Evolutionary conservation across 331 rosid genomes (phyloP).

Genomic region (Pyrus hybrid): DNA sequence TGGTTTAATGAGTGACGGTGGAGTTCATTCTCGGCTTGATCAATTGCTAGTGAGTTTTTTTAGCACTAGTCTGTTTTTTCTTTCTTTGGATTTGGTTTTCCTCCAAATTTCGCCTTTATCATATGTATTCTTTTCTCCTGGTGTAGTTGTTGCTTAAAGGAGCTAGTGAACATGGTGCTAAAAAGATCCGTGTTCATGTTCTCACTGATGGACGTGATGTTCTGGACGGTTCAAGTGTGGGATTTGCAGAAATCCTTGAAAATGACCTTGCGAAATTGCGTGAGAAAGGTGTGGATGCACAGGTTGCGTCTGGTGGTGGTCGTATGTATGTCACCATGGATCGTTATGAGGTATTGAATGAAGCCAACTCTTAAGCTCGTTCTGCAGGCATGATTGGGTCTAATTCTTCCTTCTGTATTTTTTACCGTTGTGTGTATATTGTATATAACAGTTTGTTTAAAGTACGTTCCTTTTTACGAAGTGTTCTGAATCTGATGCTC

Average conservation of each 20-base stretch:
- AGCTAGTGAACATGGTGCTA: slow-evolving; percentile 65
- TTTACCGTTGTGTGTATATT: not conserved
- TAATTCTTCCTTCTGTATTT: not conserved
- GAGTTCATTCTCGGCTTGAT: slow-evolving; percentile 94
- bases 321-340: slow-evolving; percentile 98
- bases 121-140: not conserved
- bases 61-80: not conserved
- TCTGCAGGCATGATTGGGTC: not conserved
- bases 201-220: slow-evolving; percentile 99
- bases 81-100: not conserved
- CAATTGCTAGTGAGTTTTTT: slow-evolving; percentile 56
- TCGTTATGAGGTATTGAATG: slow-evolving; percentile 81
- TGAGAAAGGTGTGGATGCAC: slow-evolving; percentile 79
- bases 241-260: slow-evolving; percentile 78
- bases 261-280: slow-evolving; percentile 67
- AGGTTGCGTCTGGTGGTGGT: slow-evolving; percentile 95
- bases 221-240: slow-evolving; percentile 90
- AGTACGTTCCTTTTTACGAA: not conserved
- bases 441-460: too few species aligned
- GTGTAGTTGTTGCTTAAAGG: slow-evolving; percentile 85
- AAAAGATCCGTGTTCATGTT: slow-evolving; percentile 79
- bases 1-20: slow-evolving; percentile 92
- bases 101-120: not conserved
- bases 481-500: not conserved
- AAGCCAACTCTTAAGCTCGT: not conserved